phyloP scores from a whole-genome alignment of 192 early-diverging fungal genomes.

The Mortierella alpina region DNA sequence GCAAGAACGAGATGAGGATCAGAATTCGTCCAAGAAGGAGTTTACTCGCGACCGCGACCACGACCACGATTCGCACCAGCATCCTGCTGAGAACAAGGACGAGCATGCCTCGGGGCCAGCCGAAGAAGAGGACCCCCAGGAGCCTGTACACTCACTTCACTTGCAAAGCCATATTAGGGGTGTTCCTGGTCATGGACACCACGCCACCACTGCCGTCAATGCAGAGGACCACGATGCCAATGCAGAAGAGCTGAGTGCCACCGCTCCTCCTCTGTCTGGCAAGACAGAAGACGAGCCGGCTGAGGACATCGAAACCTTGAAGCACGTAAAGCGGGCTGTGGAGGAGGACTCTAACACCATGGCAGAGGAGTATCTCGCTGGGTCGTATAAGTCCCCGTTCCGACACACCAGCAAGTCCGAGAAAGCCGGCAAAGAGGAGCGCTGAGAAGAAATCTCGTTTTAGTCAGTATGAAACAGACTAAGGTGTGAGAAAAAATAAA shows the following conservation, averaged over 20 bases:
- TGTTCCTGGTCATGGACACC: conserved; percentile 1
- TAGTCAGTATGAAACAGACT: too few relatives aligned
- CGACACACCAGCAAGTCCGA: conserved; percentile 39
- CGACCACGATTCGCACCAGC: not conserved
- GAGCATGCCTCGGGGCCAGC: not conserved
- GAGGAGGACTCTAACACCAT: conserved; percentile 35
- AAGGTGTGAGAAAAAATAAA: too few relatives aligned
- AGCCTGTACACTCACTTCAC: not conserved
- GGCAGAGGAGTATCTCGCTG: conserved; percentile 24
- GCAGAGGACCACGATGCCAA: not conserved
- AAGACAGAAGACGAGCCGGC: not conserved
- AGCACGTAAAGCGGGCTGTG: conserved; percentile 18
- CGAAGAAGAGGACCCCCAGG: not conserved
- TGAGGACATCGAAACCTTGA: not conserved
- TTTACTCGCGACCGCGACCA: not conserved
- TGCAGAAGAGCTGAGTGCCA: not conserved
- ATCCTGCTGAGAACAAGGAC: not conserved
- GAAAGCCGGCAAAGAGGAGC: conserved; percentile 36
- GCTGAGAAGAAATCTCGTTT: not conserved
- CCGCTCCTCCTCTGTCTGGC: not conserved
- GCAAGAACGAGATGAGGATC: not conserved
- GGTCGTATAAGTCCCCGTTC: conserved; percentile 47
- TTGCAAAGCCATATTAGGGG: conserved; percentile 21
- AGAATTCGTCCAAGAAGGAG: not conserved
- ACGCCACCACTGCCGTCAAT: not conserved